Percentiles rank a stretch among this genome's conserved stretches.
Evolutionary conservation across 345 rosid genomes (phyloP).

Genomic region (Schrenkiella parvula): DNA sequence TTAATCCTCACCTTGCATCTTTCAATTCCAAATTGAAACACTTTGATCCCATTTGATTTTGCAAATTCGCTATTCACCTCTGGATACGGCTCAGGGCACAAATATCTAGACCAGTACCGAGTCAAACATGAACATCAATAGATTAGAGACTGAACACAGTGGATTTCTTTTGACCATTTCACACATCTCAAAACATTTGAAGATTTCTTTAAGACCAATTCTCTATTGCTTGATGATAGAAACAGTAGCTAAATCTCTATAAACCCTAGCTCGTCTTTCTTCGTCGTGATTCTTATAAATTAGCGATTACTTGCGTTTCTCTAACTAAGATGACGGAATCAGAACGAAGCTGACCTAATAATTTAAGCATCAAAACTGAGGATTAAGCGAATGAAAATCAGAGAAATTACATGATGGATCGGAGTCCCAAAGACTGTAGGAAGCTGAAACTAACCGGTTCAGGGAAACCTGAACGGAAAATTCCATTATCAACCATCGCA

Average conservation of each 20-base stretch:
- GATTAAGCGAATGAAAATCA: background rate
- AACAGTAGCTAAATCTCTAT: background rate
- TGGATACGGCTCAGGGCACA: slow-evolving; percentile 72
- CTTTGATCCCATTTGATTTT: slow-evolving; percentile 48
- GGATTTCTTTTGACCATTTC: background rate
- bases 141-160: background rate
- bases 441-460: slow-evolving; percentile 63
- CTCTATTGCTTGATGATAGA: background rate
- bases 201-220: background rate
- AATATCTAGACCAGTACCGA: slow-evolving; percentile 40
- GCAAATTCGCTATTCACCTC: slow-evolving; percentile 53
- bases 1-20: slow-evolving; percentile 51
- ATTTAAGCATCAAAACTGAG: background rate
- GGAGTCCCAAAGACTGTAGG: slow-evolving; percentile 55
- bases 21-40: slow-evolving; percentile 78
- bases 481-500: slow-evolving; percentile 61
- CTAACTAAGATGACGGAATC: background rate
- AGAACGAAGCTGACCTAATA: background rate
- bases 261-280: slow-evolving; percentile 1
- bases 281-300: background rate
- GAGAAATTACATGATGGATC: slow-evolving; percentile 56
- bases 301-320: too few relatives aligned
- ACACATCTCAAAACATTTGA: background rate
- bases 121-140: background rate
- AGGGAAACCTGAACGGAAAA: slow-evolving; percentile 77